A percentile compares a stretch with the other conserved stretches of the same genome.
phyloP scores from a whole-genome alignment of 139 green algal genomes.

The Tetraselmis striata region DNA sequence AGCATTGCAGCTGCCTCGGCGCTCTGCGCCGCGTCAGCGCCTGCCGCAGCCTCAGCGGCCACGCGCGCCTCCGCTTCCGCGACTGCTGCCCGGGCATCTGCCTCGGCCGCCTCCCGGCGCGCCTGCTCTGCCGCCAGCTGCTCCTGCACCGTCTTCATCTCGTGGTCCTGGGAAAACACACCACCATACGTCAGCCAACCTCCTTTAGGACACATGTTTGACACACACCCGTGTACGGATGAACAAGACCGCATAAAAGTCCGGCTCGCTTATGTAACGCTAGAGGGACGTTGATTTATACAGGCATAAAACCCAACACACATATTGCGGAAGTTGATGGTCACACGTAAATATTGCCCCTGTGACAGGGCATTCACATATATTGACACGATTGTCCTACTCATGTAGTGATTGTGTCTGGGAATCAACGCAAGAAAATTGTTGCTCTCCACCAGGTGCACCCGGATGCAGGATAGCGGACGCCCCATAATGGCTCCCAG shows the following conservation, averaged over 20 bases:
- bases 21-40: neutral
- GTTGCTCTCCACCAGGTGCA: neutral
- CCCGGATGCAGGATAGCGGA: neutral
- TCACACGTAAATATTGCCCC: no score
- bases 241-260: no score
- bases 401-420: no score
- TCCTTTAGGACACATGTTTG: no score
- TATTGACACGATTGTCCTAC: no score
- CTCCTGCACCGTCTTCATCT: slow-evolving; percentile 44
- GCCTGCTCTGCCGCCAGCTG: slow-evolving; percentile 1
- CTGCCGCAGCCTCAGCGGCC: neutral
- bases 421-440: neutral
- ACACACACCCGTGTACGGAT: neutral
- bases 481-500: neutral
- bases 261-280: no score
- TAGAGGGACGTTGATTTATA: no score
- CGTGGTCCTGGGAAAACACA: slow-evolving; percentile 37
- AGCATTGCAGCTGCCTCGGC: slow-evolving; percentile 18
- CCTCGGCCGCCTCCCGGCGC: slow-evolving; percentile 12
- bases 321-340: no score
- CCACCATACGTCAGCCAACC: neutral
- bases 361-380: no score
- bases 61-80: neutral
- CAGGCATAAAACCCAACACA: no score
- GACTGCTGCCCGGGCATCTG: slow-evolving; percentile 18